Percentiles rank a stretch among this genome's conserved stretches.
Conservation (phyloP, 2,329 filamentous ascomycete genomes). For the Diaporthe sp. region DNA sequence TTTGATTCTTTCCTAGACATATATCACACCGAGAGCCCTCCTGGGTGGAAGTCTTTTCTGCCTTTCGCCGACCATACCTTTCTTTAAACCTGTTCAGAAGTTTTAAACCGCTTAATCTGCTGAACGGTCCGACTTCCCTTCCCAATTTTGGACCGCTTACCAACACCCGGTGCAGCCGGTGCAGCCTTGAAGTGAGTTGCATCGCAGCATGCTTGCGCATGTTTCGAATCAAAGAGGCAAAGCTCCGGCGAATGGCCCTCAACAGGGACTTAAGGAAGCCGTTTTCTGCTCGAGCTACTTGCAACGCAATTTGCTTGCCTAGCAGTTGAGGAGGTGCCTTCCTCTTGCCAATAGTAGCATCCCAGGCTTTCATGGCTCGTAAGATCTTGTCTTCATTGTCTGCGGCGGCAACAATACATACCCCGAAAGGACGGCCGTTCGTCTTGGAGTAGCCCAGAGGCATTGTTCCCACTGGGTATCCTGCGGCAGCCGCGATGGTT, state of each 20-base stretch:
- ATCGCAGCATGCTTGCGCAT: not conserved
- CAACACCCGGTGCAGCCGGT: too few relatives aligned
- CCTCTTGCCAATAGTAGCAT: not conserved
- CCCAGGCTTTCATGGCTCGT: not conserved
- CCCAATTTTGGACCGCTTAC: too few relatives aligned
- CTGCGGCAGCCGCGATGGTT: not conserved
- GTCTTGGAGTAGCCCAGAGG: conserved; percentile 3
- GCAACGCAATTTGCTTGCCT: not conserved
- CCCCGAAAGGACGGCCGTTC: not conserved
- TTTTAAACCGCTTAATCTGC: too few relatives aligned
- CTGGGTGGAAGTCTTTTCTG: too few relatives aligned
- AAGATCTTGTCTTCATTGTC: not conserved
- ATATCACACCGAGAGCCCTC: too few relatives aligned
- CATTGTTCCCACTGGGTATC: not conserved
- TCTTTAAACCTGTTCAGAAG: too few relatives aligned
- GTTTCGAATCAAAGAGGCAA: not conserved
- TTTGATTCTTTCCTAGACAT: too few relatives aligned
- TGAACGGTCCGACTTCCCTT: too few relatives aligned
- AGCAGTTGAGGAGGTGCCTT: not conserved
- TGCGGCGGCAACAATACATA: not conserved
- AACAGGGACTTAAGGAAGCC: accelerated
- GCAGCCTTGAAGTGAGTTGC: not conserved
- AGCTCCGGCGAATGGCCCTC: too few relatives aligned
- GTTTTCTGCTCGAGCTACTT: not conserved
- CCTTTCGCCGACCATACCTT: too few relatives aligned